A percentile compares a stretch with the other conserved stretches of the same genome.
Evolutionary conservation across 768 basidiomycete species (phyloP).

Genomic region (Sporobolomyces roseus): DNA sequence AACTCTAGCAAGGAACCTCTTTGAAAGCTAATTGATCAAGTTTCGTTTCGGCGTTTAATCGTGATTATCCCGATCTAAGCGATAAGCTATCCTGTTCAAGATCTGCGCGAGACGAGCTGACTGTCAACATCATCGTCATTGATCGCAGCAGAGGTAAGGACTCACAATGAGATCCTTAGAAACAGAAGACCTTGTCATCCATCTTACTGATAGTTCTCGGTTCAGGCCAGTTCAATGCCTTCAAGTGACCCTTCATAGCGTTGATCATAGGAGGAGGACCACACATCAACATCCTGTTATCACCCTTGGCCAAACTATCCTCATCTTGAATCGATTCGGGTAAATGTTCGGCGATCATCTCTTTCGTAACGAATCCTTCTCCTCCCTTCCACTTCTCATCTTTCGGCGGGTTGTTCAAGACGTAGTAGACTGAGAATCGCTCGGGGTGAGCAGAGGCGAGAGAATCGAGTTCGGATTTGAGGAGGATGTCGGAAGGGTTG

Average conservation of each 20-base stretch:
- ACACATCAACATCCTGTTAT: slow-evolving; percentile 82
- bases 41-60: too few relatives aligned
- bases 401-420: slow-evolving; percentile 96
- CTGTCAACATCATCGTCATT: too few relatives aligned
- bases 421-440: slow-evolving; percentile 78
- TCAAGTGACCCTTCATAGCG: slow-evolving; percentile 85
- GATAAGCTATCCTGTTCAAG: too few relatives aligned
- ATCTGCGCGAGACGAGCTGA: too few relatives aligned
- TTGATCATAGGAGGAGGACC: slow-evolving; percentile 74
- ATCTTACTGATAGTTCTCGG: slow-evolving; percentile 90
- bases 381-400: slow-evolving; percentile 75
- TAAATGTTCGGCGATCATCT: slow-evolving; percentile 78
- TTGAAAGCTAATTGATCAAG: too few relatives aligned
- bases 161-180: background rate
- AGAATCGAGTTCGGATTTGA: slow-evolving; percentile 79
- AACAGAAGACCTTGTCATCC: slow-evolving; percentile 55
- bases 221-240: slow-evolving; percentile 77
- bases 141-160: too few relatives aligned
- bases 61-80: too few relatives aligned
- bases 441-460: slow-evolving; percentile 62
- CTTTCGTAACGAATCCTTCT: slow-evolving; percentile 86
- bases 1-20: too few relatives aligned
- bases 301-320: slow-evolving; percentile 47
- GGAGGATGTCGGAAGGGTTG: slow-evolving; percentile 82
- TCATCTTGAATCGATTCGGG: slow-evolving; percentile 52